Conservation (phyloP, 306 rosid genomes). For the Nissolia schottii region DNA sequence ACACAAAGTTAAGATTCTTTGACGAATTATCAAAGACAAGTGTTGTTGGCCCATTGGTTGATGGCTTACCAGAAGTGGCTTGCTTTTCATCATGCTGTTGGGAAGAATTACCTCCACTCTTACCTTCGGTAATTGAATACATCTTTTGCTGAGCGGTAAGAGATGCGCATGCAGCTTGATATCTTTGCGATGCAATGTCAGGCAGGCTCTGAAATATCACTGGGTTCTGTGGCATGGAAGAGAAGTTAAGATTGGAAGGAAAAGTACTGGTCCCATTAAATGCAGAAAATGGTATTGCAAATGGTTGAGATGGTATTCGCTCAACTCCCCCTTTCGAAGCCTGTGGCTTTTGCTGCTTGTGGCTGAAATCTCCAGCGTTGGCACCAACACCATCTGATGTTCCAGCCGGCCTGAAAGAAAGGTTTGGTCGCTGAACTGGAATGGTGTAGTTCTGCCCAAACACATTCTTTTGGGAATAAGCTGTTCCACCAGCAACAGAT, state of each 20-base stretch:
- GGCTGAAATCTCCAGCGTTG: constrained; percentile 33
- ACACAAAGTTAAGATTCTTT: constrained; percentile 43
- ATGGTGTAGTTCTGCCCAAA: constrained; percentile 41
- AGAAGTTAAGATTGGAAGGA: constrained; percentile 34
- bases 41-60: constrained; percentile 40
- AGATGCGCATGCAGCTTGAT: constrained; percentile 29
- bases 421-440: constrained; percentile 45
- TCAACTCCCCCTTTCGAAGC: constrained; percentile 41
- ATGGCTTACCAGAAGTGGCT: constrained; percentile 34
- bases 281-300: constrained; percentile 44
- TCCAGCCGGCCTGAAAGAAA: constrained; percentile 40
- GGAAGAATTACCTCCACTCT: constrained; percentile 25
- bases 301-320: constrained; percentile 39
- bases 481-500: constrained; percentile 24
- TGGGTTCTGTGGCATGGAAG: constrained; percentile 26
- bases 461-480: constrained; percentile 32
- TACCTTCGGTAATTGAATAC: constrained; percentile 35
- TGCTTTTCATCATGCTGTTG: constrained; percentile 35
- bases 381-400: constrained; percentile 22
- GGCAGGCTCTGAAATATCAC: constrained; percentile 45
- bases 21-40: constrained; percentile 55
- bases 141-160: constrained; percentile 39
- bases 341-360: constrained; percentile 31
- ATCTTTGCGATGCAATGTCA: constrained; percentile 32
- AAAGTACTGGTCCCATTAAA: constrained; percentile 16